Conservation (phyloP, 1,284 basidiomycete genomes). For the Ganoderma sp. region DNA sequence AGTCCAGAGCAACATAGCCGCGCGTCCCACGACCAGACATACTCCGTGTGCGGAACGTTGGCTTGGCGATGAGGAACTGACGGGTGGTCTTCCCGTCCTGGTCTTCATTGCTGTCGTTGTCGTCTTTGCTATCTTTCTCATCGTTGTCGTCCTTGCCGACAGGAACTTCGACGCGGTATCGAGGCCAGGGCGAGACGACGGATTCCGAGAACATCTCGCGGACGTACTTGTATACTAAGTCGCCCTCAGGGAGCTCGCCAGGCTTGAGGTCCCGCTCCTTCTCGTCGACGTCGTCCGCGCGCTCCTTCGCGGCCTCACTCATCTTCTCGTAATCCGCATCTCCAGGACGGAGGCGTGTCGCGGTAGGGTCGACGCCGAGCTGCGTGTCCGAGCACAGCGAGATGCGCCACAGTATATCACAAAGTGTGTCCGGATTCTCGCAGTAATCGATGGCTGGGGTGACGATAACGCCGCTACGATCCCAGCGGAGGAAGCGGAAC, state of each 20-base stretch:
- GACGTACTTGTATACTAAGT: conserved; percentile 6
- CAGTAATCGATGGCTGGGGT: conserved; percentile 3
- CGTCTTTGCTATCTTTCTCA: no score
- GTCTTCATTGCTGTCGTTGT: no score
- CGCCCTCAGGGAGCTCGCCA: neutral
- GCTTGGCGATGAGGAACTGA: conserved; percentile 15
- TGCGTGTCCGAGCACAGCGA: neutral
- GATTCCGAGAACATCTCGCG: neutral
- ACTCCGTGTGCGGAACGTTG: neutral
- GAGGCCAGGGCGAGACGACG: neutral
- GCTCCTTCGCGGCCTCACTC: neutral
- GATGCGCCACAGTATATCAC: neutral
- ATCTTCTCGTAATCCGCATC: neutral
- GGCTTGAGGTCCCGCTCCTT: neutral
- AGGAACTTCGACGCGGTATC: conserved; percentile 3
- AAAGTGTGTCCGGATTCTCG: neutral
- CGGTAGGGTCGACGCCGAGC: conserved; percentile 9
- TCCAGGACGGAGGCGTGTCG: neutral
- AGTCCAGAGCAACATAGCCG: conserved; percentile 14
- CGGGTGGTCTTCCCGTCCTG: neutral
- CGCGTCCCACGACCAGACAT: conserved; percentile 13
- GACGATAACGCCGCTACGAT: conserved; percentile 15
- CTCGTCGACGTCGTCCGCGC: neutral
- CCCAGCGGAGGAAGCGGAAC: conserved; percentile 24
- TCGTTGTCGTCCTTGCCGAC: no score